Evolutionary conservation across 2,329 filamentous ascomycete species (phyloP).

Genomic region (Neonectria faginata): DNA sequence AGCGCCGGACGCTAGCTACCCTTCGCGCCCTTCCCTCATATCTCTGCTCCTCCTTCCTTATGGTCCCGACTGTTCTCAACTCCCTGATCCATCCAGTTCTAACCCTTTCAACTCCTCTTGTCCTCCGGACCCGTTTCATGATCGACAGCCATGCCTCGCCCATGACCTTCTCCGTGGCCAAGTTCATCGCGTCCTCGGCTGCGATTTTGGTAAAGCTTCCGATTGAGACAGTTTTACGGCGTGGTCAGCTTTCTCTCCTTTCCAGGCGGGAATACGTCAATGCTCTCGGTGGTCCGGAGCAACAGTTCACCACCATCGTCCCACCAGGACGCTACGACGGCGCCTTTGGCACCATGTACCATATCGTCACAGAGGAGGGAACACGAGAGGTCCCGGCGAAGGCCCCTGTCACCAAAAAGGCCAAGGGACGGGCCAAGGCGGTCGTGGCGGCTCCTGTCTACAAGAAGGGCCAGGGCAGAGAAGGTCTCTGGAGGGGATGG

Average conservation of each 20-base stretch:
- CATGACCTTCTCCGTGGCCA: slow-evolving; percentile 82
- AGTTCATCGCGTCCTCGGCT: slow-evolving; percentile 82
- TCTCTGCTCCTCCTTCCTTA: slow-evolving; percentile 75
- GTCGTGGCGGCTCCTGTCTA: slow-evolving; percentile 48
- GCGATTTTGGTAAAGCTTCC: slow-evolving; percentile 91
- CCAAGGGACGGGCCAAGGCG: slow-evolving; percentile 48
- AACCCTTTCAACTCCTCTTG: slow-evolving; percentile 83
- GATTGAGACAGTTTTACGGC: slow-evolving; percentile 88
- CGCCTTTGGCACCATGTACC: slow-evolving; percentile 91
- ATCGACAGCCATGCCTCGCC: slow-evolving; percentile 87
- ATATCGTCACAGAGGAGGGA: slow-evolving; percentile 87
- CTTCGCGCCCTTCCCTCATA: slow-evolving; percentile 84
- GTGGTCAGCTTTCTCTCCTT: slow-evolving; percentile 84
- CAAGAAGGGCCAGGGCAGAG: slow-evolving; percentile 73
- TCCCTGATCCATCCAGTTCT: slow-evolving; percentile 86
- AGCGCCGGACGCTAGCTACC: slow-evolving; percentile 81
- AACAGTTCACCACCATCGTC: slow-evolving; percentile 77
- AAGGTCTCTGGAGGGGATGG: slow-evolving; percentile 79
- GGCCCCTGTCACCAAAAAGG: slow-evolving; percentile 49
- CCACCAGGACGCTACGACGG: slow-evolving; percentile 84
- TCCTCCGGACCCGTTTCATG: slow-evolving; percentile 85
- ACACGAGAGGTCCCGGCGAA: slow-evolving; percentile 59
- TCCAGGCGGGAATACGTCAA: slow-evolving; percentile 63
- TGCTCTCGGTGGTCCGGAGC: slow-evolving; percentile 59
- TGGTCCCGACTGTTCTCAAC: slow-evolving; percentile 88